These are phyloP conservation scores for Pythium plurisporium DNA, from an alignment of 352 stramenopile genomes.

Conservation along the genomic window DNA sequence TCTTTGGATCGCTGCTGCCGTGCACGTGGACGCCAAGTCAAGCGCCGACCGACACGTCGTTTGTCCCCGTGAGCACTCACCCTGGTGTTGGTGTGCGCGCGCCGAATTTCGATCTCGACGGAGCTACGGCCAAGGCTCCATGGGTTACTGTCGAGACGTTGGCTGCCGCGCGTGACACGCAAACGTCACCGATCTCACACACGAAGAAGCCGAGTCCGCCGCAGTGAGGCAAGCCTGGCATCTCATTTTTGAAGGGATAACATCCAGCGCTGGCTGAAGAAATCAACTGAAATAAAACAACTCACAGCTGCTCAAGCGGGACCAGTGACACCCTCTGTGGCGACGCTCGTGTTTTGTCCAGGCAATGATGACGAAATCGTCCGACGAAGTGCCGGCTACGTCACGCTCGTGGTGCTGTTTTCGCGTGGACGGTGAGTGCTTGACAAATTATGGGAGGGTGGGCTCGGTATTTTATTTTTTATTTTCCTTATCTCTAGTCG, in stretches of 20 bases:
- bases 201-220: slow-evolving; percentile 1
- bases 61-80: slow-evolving; percentile 54
- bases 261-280: neutral
- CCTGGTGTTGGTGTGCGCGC: slow-evolving; percentile 54
- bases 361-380: slow-evolving; percentile 14
- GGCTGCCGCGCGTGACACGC: slow-evolving; percentile 38
- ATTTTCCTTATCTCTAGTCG: slow-evolving; percentile 15
- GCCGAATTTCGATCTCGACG: slow-evolving; percentile 64
- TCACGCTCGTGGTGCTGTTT: slow-evolving; percentile 7
- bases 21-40: slow-evolving; percentile 77
- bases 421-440: slow-evolving; percentile 9
- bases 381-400: neutral
- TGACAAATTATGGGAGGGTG: slow-evolving; percentile 9
- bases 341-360: slow-evolving; percentile 11
- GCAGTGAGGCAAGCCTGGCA: neutral
- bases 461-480: slow-evolving; percentile 24
- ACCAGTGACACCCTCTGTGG: neutral
- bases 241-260: slow-evolving; percentile 1
- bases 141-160: slow-evolving; percentile 62
- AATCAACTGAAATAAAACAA: slow-evolving; percentile 26
- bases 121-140: slow-evolving; percentile 53
- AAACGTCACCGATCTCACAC: slow-evolving; percentile 38
- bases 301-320: slow-evolving; percentile 7
- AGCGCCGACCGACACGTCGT: slow-evolving; percentile 38
- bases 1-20: slow-evolving; percentile 94